Percentiles rank a stretch among this genome's conserved stretches.
phyloP scores from a whole-genome alignment of 257 asterid genomes.

The Penstemon newberryi region DNA sequence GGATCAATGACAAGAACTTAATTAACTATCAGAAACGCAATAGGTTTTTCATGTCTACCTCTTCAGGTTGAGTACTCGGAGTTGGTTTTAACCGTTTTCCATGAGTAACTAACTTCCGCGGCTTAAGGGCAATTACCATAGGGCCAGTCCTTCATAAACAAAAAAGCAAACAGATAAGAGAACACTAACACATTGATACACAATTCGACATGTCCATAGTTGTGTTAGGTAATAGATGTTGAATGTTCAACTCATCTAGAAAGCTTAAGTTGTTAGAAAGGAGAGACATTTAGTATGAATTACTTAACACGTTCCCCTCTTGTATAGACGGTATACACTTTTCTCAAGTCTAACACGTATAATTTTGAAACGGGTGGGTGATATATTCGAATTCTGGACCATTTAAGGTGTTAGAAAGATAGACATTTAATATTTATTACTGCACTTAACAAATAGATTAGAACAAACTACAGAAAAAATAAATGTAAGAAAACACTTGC shows the following conservation, averaged over 20 bases:
- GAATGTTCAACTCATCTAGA: too few species aligned
- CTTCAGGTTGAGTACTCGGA: slow-evolving; percentile 31
- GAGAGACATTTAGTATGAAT: too few species aligned
- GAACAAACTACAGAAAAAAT: background rate
- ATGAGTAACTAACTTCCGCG: slow-evolving; percentile 22
- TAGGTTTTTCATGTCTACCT: slow-evolving; percentile 28
- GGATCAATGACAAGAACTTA: background rate
- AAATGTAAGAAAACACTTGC: slow-evolving; percentile 31
- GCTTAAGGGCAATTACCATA: slow-evolving; percentile 39
- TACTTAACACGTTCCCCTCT: too few species aligned
- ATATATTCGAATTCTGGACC: too few species aligned
- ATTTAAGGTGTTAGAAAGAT: too few species aligned
- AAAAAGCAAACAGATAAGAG: background rate
- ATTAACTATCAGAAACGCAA: background rate
- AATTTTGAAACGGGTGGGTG: too few species aligned
- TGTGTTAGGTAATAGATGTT: too few species aligned
- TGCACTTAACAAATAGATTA: background rate
- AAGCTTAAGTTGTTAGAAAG: too few species aligned
- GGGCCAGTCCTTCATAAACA: slow-evolving; percentile 48
- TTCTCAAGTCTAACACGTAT: too few species aligned
- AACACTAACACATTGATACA: background rate
- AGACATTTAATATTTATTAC: too few species aligned
- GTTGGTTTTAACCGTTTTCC: slow-evolving; percentile 17
- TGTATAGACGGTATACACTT: too few species aligned
- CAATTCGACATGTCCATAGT: background rate